Conservation (phyloP, 345 rosid genomes). For the Syzygium grande region DNA sequence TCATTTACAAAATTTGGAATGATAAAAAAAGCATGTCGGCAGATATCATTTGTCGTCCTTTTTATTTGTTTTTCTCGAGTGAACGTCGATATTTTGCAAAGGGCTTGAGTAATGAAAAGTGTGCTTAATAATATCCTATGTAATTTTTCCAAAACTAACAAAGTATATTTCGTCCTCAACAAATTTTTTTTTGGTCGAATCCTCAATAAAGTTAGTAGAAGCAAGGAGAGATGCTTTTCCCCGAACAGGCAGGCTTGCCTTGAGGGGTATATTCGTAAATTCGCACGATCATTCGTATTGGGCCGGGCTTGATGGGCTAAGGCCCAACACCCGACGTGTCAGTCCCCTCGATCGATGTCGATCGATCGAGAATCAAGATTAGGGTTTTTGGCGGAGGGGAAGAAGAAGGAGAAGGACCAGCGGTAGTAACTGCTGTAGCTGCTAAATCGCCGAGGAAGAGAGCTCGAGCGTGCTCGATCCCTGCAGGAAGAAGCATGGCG, state of each 20-base stretch:
- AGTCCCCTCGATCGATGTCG: not conserved
- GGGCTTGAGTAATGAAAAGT: not conserved
- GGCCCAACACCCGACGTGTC: not conserved
- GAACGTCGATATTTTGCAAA: not conserved
- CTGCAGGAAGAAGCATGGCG: constrained; percentile 2
- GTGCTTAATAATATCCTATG: not conserved
- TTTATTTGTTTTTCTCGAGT: not conserved
- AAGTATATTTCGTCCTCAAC: not conserved
- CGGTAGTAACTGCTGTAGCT: not conserved
- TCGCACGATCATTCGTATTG: not conserved
- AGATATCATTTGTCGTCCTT: not conserved
- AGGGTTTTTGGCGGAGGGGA: not conserved
- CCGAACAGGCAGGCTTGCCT: not conserved
- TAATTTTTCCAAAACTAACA: not conserved
- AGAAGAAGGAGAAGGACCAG: not conserved
- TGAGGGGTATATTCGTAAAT: not conserved
- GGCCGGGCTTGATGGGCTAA: not conserved
- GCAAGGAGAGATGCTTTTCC: not conserved
- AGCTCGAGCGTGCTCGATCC: not conserved
- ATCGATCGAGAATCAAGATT: not conserved
- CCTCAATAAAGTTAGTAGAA: not conserved
- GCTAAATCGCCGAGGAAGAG: not conserved
- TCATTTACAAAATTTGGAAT: not conserved
- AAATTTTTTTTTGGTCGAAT: not conserved
- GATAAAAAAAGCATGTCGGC: not conserved